phyloP scores from a whole-genome alignment of 441 rosid species.

The Erodium trifolium region DNA sequence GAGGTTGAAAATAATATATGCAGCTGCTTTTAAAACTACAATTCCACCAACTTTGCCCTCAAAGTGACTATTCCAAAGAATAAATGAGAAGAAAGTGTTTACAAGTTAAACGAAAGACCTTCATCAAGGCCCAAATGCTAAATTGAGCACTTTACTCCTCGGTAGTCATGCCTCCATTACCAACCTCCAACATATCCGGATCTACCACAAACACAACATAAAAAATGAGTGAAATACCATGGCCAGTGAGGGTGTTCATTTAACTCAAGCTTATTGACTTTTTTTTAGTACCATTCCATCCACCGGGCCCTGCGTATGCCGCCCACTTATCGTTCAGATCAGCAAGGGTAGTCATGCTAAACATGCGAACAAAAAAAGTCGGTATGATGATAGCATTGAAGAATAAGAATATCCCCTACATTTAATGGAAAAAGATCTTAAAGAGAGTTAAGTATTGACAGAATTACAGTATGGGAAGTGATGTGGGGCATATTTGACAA shows the following conservation, averaged over 20 bases:
- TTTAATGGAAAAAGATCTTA: no score
- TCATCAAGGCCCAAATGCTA: slow-evolving; percentile 97
- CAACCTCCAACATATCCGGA: slow-evolving; percentile 98
- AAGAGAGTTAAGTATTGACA: no score
- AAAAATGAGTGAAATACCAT: slow-evolving; percentile 9
- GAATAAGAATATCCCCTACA: slow-evolving; percentile 11
- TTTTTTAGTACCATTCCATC: slow-evolving; percentile 73
- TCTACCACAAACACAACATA: slow-evolving; percentile 34
- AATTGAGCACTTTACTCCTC: slow-evolving; percentile 85
- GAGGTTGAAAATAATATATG: not conserved
- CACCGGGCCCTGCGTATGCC: slow-evolving; percentile 94
- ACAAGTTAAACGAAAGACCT: slow-evolving; percentile 31
- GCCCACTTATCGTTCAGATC: slow-evolving; percentile 95
- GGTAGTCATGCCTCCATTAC: slow-evolving; percentile 93
- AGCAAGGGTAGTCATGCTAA: slow-evolving; percentile 82
- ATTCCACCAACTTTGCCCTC: not conserved
- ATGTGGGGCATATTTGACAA: no score
- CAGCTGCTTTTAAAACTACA: not conserved
- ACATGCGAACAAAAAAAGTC: slow-evolving; percentile 2
- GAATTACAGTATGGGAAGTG: no score
- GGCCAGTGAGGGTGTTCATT: not conserved
- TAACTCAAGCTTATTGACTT: not conserved
- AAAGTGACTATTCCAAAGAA: not conserved
- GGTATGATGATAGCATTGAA: not conserved
- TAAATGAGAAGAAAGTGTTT: slow-evolving; percentile 2